A percentile compares a stretch with the other conserved stretches of the same genome.
Conservation (phyloP, 2,329 filamentous ascomycete species). For the Drechslera avenae region DNA sequence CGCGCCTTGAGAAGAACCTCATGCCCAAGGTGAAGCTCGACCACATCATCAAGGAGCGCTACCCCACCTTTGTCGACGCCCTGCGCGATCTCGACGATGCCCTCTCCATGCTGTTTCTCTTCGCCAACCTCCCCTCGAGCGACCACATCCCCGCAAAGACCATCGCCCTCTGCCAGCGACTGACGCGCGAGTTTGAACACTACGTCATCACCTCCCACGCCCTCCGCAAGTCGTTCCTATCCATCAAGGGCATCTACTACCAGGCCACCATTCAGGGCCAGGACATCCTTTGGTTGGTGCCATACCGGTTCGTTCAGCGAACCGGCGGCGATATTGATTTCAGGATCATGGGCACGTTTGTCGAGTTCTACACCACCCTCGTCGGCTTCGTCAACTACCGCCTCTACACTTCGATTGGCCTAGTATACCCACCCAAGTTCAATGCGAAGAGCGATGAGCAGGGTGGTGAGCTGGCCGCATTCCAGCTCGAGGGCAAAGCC, state of each 20-base stretch:
- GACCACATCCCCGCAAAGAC: slow-evolving; percentile 90
- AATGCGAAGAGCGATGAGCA: slow-evolving; percentile 84
- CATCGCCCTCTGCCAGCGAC: slow-evolving; percentile 89
- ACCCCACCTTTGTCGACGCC: slow-evolving; percentile 95
- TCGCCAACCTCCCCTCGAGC: slow-evolving; percentile 93
- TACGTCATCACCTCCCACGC: slow-evolving; percentile 93
- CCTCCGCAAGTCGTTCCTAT: slow-evolving; percentile 93
- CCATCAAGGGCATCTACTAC: slow-evolving; percentile 99
- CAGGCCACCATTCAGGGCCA: slow-evolving; percentile 97
- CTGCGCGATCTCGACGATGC: slow-evolving; percentile 95
- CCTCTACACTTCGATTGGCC: slow-evolving; percentile 85
- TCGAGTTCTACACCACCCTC: slow-evolving; percentile 98
- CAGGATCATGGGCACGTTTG: slow-evolving; percentile 98
- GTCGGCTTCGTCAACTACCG: slow-evolving; percentile 96
- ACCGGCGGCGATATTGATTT: slow-evolving; percentile 95
- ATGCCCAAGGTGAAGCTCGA: slow-evolving; percentile 90
- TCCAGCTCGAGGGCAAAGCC: slow-evolving; percentile 81
- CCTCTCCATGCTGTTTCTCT: slow-evolving; percentile 94
- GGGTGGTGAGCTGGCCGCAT: slow-evolving; percentile 87
- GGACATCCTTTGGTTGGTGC: slow-evolving; percentile 95
- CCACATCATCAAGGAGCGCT: slow-evolving; percentile 96
- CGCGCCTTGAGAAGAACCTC: slow-evolving; percentile 87
- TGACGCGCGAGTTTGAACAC: slow-evolving; percentile 96
- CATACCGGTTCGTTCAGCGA: slow-evolving; percentile 96
- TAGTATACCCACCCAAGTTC: slow-evolving; percentile 96